phyloP scores from a whole-genome alignment of 495 filamentous ascomycete genomes.

The Darksidea phi region DNA sequence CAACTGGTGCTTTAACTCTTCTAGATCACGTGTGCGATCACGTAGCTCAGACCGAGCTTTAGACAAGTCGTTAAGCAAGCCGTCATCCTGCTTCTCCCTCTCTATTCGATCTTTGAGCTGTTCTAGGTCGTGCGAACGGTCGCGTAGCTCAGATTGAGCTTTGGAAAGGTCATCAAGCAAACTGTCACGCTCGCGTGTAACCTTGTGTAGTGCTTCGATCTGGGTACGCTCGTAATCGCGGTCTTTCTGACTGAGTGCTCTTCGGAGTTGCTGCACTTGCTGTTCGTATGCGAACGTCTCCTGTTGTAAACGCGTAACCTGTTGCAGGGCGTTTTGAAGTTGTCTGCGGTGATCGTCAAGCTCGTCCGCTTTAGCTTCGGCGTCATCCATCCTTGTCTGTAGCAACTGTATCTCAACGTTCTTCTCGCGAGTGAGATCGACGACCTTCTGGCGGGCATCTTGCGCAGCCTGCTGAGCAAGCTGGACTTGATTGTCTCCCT shows the following conservation, averaged over 20 bases:
- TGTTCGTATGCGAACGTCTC: constrained; percentile 25
- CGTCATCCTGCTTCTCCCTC: constrained; percentile 4
- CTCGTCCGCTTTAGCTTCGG: constrained; percentile 31
- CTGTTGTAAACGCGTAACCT: constrained; percentile 21
- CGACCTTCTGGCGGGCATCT: constrained; percentile 36
- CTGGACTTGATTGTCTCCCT: constrained; percentile 39
- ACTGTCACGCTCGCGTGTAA: constrained; percentile 49
- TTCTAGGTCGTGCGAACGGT: constrained; percentile 27
- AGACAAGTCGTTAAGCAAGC: constrained; percentile 5
- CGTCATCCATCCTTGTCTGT: constrained; percentile 30
- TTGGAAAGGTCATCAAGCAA: constrained; percentile 13
- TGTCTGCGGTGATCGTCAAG: constrained; percentile 30
- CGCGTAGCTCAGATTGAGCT: constrained; percentile 10
- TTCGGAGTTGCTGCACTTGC: constrained; percentile 29
- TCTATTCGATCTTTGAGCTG: background rate
- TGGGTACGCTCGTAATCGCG: constrained; percentile 40
- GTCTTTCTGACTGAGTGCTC: constrained; percentile 11
- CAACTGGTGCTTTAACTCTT: background rate
- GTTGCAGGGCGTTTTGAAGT: constrained; percentile 21
- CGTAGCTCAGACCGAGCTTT: constrained; percentile 14
- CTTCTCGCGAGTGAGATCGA: constrained; percentile 35
- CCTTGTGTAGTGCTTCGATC: constrained; percentile 65
- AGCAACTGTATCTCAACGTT: constrained; percentile 34
- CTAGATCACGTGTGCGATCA: constrained; percentile 31
- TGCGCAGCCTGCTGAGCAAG: constrained; percentile 38